Evolutionary conservation across 208 protist species (phyloP).

Genomic region (Trypanosoma cruzi): DNA sequence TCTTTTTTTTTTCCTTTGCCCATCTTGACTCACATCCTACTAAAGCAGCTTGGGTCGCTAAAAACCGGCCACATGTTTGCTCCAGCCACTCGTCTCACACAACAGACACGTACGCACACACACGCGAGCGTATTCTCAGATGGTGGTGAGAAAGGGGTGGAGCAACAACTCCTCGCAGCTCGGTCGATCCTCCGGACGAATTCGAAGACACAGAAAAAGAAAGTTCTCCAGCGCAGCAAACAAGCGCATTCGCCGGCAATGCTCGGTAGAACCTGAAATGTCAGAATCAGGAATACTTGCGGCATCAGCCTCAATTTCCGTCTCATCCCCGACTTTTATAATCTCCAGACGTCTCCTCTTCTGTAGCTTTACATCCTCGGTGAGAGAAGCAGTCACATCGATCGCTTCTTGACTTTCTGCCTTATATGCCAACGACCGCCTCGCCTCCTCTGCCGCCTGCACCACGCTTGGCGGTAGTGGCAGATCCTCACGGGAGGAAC

Average conservation of each 20-base stretch:
- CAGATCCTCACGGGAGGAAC: conserved; percentile 52
- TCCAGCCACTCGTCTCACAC: no score
- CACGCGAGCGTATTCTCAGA: no score
- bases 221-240: conserved; percentile 64
- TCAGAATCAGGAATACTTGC: not conserved
- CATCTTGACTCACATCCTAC: no score
- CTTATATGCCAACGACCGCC: conserved; percentile 31
- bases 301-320: not conserved
- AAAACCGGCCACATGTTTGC: no score
- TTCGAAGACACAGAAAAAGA: conserved; percentile 47
- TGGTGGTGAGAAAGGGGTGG: conserved; percentile 64
- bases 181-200: conserved; percentile 65
- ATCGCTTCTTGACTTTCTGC: not conserved
- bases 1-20: no score
- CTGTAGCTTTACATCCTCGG: not conserved
- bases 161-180: conserved; percentile 58
- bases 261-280: not conserved
- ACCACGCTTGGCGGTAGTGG: conserved; percentile 66
- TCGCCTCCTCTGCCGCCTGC: conserved; percentile 41
- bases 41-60: no score
- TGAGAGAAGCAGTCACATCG: not conserved
- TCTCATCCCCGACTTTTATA: not conserved
- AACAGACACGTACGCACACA: no score
- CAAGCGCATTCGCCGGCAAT: conserved; percentile 30
- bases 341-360: not conserved